Evolutionary conservation across 2,329 filamentous ascomycete species (phyloP).

Genomic region (Apiospora koreana): DNA sequence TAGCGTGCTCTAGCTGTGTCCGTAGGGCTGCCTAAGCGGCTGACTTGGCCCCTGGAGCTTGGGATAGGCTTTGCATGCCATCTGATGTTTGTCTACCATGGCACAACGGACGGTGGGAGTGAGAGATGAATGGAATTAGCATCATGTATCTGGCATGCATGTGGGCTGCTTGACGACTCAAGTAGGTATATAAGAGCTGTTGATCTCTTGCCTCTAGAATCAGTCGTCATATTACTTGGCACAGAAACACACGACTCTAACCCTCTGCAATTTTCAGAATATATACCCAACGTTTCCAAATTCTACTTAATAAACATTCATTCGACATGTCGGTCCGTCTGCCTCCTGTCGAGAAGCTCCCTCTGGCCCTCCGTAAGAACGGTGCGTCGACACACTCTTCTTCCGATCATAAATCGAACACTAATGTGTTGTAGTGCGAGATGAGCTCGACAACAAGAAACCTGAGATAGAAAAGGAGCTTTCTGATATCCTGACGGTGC

Average conservation of each 20-base stretch:
- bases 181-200: neutral
- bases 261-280: neutral
- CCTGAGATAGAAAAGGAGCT: slow-evolving; percentile 43
- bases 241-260: neutral
- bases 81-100: neutral
- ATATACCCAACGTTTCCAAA: neutral
- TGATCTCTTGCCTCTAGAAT: neutral
- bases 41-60: neutral
- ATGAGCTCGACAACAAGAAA: slow-evolving; percentile 52
- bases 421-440: slow-evolving; percentile 44
- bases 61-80: neutral
- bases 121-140: neutral
- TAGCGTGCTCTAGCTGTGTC: neutral
- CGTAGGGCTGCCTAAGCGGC: slow-evolving; percentile 4
- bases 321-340: slow-evolving; percentile 28
- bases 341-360: slow-evolving; percentile 50
- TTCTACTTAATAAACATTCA: neutral
- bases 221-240: neutral
- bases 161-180: neutral
- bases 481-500: slow-evolving; percentile 44
- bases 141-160: too few species aligned
- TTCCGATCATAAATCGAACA: neutral
- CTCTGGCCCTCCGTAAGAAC: slow-evolving; percentile 54
- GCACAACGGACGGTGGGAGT: neutral
- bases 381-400: slow-evolving; percentile 33